These are phyloP conservation scores for Salix caprea DNA, from an alignment of 345 rosid genomes.

Conservation along the genomic window DNA sequence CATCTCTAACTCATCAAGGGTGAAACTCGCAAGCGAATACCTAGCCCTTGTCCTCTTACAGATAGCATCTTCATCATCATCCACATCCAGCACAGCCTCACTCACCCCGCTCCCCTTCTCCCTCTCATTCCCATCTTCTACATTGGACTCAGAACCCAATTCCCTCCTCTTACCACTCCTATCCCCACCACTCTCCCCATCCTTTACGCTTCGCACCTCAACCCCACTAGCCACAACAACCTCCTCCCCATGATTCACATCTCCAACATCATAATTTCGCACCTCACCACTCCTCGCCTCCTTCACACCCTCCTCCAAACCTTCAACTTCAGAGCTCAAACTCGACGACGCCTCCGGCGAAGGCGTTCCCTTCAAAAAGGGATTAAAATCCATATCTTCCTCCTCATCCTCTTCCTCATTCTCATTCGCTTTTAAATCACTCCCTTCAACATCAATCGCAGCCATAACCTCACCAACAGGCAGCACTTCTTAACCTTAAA, in stretches of 20 bases:
- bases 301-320: slow-evolving; percentile 37
- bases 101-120: slow-evolving; percentile 21
- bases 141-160: slow-evolving; percentile 14
- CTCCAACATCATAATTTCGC: slow-evolving; percentile 27
- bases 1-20: slow-evolving; percentile 93
- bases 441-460: neutral
- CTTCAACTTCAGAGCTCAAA: slow-evolving; percentile 75
- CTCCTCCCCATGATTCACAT: slow-evolving; percentile 38
- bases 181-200: neutral
- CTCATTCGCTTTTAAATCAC: neutral
- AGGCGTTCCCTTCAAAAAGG: slow-evolving; percentile 61
- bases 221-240: slow-evolving; percentile 26
- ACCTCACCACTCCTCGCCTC: slow-evolving; percentile 8
- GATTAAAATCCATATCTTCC: slow-evolving; percentile 83
- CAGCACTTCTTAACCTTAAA: too few relatives aligned
- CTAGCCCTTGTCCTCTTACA: slow-evolving; percentile 87
- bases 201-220: slow-evolving; percentile 12
- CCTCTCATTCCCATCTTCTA: slow-evolving; percentile 8
- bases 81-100: slow-evolving; percentile 16
- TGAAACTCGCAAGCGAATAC: slow-evolving; percentile 76
- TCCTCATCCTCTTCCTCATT: slow-evolving; percentile 54
- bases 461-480: too few relatives aligned
- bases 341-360: slow-evolving; percentile 85
- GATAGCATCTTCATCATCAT: slow-evolving; percentile 72
- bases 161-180: slow-evolving; percentile 19